A percentile compares a stretch with the other conserved stretches of the same genome.
Evolutionary conservation across 192 early-diverging fungal genomes (phyloP).

Genomic region (Coemansia sp.): DNA sequence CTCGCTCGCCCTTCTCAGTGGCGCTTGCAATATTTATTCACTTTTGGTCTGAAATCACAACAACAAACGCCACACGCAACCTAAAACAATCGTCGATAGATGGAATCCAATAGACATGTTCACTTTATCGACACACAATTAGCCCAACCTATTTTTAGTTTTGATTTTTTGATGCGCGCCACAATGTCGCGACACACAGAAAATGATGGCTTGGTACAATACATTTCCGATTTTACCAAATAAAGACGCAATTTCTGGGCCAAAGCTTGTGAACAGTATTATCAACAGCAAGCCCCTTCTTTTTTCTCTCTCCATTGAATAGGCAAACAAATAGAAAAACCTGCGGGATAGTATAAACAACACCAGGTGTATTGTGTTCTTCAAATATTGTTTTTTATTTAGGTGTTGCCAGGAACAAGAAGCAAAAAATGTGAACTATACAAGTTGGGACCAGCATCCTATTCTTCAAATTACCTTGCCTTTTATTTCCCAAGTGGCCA

Average conservation of each 20-base stretch:
- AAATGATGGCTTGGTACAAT: not conserved
- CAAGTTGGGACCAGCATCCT: not conserved
- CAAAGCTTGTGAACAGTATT: not conserved
- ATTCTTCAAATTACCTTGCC: not conserved
- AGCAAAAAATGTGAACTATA: too few relatives aligned
- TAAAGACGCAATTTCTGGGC: not conserved
- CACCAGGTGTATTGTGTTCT: not conserved
- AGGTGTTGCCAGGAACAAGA: too few relatives aligned
- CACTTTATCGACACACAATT: not conserved
- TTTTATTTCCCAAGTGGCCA: not conserved
- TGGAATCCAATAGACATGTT: not conserved
- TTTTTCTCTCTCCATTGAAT: not conserved
- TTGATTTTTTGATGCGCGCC: not conserved
- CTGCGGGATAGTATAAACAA: slow-evolving; percentile 2
- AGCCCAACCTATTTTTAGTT: too few relatives aligned
- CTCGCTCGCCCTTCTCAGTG: not conserved
- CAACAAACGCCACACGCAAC: not conserved
- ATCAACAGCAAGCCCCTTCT: not conserved
- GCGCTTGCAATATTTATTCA: not conserved
- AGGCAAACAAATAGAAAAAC: not conserved
- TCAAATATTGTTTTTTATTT: too few relatives aligned
- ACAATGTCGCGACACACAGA: not conserved
- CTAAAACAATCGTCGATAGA: slow-evolving; percentile 1
- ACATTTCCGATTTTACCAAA: not conserved
- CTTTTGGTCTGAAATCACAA: not conserved